Evolutionary conservation across 805 yeast genomes (phyloP).

Genomic region (Sugiyamaella americana): DNA sequence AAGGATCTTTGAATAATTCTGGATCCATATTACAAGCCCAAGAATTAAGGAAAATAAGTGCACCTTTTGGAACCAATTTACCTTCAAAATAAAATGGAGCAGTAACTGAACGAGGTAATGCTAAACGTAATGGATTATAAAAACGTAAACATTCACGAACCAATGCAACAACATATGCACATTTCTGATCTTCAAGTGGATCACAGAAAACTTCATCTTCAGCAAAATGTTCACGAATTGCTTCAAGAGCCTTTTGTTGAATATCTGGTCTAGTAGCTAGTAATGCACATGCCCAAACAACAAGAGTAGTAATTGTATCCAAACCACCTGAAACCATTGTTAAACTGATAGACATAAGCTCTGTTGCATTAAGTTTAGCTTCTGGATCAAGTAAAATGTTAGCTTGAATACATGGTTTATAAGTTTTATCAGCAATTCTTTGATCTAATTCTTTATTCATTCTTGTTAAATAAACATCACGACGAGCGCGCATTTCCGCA

Average conservation of each 20-base stretch:
- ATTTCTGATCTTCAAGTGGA: constrained; percentile 27
- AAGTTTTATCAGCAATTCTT: constrained; percentile 13
- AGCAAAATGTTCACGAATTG: constrained; percentile 35
- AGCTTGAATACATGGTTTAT: constrained; percentile 24
- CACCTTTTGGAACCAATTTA: constrained; percentile 45
- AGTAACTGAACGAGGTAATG: constrained; percentile 41
- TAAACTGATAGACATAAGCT: constrained; percentile 52
- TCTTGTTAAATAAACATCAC: constrained; percentile 17
- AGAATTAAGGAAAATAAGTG: constrained; percentile 56
- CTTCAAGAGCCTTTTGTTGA: constrained; percentile 41
- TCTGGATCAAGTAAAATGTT: constrained; percentile 20
- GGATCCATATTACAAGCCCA: constrained; percentile 65
- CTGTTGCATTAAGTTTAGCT: constrained; percentile 27
- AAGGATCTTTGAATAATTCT: constrained; percentile 9
- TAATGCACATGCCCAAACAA: constrained; percentile 53
- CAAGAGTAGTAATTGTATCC: constrained; percentile 60
- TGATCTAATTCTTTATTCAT: constrained; percentile 16
- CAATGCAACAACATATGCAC: constrained; percentile 49
- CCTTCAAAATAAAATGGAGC: constrained; percentile 6
- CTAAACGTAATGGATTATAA: constrained; percentile 59
- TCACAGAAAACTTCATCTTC: constrained; percentile 19
- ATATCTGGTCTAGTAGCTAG: constrained; percentile 41
- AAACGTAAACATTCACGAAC: constrained; percentile 54
- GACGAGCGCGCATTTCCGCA: constrained; percentile 17
- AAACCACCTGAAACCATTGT: constrained; percentile 74